Evolutionary conservation across 345 rosid species (phyloP), one percentile per base, ranked within the genome.

Genomic region (Mercurialis annua): DNA sequence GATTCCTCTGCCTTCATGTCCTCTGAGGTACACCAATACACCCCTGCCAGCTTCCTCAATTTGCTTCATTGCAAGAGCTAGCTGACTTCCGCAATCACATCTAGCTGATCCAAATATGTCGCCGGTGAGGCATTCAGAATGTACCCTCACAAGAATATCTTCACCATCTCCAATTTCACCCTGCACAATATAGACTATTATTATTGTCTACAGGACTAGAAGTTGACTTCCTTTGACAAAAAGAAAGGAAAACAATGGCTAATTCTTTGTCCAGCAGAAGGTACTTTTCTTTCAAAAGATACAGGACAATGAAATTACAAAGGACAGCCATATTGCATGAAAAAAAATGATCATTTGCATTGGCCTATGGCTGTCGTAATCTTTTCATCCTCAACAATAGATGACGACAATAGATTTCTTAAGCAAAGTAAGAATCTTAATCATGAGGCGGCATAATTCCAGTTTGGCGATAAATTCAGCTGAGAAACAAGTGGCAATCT

Each of bases 1-100:
- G 4, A 90, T 87, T 24, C 92, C 92, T 75, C 97, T 83, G 61
- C 97, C 97, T 82, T 86, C 87, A 62, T 90, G 97, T 36, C 97
- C 97, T 16, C 90, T 78, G 12, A 83, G 89, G 71, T 90, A 90
- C 14, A 90, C 85, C 71, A 90, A 55, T 24, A 88, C 81, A 54
- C 90, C 97, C 4, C 82, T 80, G 63, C 97, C 92, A 71, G 71
- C 69, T 42, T 84, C 80, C 78, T 87, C 88, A 7, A 89, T 84
- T 84, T 91, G 87, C 77, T 89, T 73, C 96, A 91, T 91, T 26
- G 87, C 87, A 66, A 89, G 84, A 12, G 85, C 81, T 23, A 90
- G 84, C 78, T 85, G 92, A 65, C 81, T 73, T 20, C 89, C 92
- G 18, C 97, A 88, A 78, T 88, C 85, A 1, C 90, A 76, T 71